phyloP scores from a whole-genome alignment of 805 yeast species.

The Naumovozyma baii region DNA sequence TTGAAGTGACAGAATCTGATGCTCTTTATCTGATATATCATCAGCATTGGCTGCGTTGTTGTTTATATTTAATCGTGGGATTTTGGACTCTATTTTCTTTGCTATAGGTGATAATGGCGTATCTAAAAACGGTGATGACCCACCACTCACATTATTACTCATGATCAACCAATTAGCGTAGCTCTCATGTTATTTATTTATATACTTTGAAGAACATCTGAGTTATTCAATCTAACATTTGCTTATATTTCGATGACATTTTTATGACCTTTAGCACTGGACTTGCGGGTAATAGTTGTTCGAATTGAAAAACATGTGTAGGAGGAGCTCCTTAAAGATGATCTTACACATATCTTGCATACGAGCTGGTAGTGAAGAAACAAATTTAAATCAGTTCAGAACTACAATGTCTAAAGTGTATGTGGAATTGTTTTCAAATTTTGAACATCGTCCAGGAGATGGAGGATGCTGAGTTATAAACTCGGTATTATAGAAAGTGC shows the following conservation, averaged over 20 bases:
- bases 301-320: neutral
- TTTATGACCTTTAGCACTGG: too few relatives aligned
- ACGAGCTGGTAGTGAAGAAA: too few relatives aligned
- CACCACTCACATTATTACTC: slow-evolving; percentile 22
- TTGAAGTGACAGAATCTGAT: slow-evolving; percentile 25
- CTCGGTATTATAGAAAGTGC: too few relatives aligned
- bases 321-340: neutral
- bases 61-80: neutral
- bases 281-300: neutral
- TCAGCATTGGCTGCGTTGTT: neutral
- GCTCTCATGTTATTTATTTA: too few relatives aligned
- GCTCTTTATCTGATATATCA: slow-evolving; percentile 14
- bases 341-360: too few relatives aligned
- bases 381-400: too few relatives aligned
- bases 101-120: slow-evolving; percentile 14
- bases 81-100: neutral
- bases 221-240: too few relatives aligned
- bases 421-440: too few relatives aligned
- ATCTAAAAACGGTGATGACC: slow-evolving; percentile 34
- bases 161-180: slow-evolving; percentile 1
- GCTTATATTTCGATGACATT: too few relatives aligned
- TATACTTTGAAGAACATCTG: too few relatives aligned
- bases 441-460: too few relatives aligned
- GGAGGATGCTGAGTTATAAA: too few relatives aligned
- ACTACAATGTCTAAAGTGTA: neutral